A percentile compares a stretch with the other conserved stretches of the same genome.
phyloP scores from a whole-genome alignment of 169 alveolate species.

The Condylostoma magnum region DNA sequence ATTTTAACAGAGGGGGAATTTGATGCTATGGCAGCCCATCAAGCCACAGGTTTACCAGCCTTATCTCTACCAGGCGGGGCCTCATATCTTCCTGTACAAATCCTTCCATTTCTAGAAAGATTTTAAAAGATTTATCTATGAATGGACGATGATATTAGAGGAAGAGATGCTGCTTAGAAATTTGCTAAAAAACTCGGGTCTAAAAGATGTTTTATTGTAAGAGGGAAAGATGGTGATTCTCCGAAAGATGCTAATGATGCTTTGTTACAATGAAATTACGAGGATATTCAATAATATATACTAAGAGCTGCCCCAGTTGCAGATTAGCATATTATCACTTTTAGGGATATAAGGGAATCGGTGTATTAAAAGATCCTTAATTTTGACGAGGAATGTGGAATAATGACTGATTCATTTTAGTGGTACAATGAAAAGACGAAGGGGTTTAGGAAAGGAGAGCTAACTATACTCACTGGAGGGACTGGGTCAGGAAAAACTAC shows the following conservation, averaged over 20 bases:
- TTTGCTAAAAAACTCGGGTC: constrained; percentile 91
- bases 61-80: constrained; percentile 95
- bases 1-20: constrained; percentile 96
- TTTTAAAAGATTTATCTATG: constrained; percentile 89
- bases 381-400: constrained; percentile 46
- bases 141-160: constrained; percentile 94
- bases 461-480: constrained; percentile 94
- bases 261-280: constrained; percentile 57
- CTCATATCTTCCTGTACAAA: constrained; percentile 85
- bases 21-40: constrained; percentile 95
- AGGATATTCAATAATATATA: constrained; percentile 49
- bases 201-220: constrained; percentile 85
- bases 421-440: constrained; percentile 63
- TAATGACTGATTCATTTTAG: constrained; percentile 41
- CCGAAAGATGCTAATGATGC: constrained; percentile 95
- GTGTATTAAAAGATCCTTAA: constrained; percentile 42
- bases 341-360: constrained; percentile 73
- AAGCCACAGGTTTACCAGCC: constrained; percentile 89
- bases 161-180: constrained; percentile 88
- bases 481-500: constrained; percentile 98
- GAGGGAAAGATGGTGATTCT: not conserved
- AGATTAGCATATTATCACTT: constrained; percentile 86
- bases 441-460: constrained; percentile 94
- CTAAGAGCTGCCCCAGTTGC: constrained; percentile 68
- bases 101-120: constrained; percentile 87